These are phyloP conservation scores for Colletotrichum horii DNA, from an alignment of 2,329 filamentous ascomycete species.

Conservation along the genomic window DNA sequence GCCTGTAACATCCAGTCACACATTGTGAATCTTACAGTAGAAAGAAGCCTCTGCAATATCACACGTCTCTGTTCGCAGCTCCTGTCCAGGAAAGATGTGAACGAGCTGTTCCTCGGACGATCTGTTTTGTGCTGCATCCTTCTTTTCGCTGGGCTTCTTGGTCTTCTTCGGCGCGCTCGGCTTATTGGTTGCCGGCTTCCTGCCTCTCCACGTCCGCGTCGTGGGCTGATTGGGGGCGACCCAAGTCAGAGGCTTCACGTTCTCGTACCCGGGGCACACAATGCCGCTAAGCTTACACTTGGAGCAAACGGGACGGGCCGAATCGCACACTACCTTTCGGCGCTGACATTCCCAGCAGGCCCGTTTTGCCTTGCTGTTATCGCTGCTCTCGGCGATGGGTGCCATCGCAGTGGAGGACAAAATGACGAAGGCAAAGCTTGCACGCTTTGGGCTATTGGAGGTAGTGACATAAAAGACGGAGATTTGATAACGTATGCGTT, in stretches of 20 bases:
- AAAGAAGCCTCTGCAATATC: neutral
- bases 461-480: neutral
- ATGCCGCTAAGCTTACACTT: slow-evolving; percentile 36
- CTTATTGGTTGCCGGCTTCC: neutral
- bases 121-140: rapidly evolving
- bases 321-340: slow-evolving; percentile 44
- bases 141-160: neutral
- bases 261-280: slow-evolving; percentile 43
- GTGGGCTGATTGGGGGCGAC: slow-evolving; percentile 27
- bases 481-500: neutral
- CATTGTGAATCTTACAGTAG: slow-evolving; percentile 8
- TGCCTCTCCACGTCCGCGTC: slow-evolving; percentile 23
- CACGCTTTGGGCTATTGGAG: neutral
- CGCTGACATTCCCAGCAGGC: slow-evolving; percentile 48
- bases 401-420: neutral
- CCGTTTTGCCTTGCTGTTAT: neutral
- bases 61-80: slow-evolving; percentile 6
- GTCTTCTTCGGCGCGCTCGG: neutral
- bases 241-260: slow-evolving; percentile 42
- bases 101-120: neutral
- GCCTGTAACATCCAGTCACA: neutral
- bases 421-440: neutral
- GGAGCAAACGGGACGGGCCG: slow-evolving; percentile 36
- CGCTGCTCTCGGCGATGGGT: neutral
- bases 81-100: neutral